Base-by-base conservation (phyloP, 148 eudicot species). In the Rhododendron kiyosumense region DNA sequence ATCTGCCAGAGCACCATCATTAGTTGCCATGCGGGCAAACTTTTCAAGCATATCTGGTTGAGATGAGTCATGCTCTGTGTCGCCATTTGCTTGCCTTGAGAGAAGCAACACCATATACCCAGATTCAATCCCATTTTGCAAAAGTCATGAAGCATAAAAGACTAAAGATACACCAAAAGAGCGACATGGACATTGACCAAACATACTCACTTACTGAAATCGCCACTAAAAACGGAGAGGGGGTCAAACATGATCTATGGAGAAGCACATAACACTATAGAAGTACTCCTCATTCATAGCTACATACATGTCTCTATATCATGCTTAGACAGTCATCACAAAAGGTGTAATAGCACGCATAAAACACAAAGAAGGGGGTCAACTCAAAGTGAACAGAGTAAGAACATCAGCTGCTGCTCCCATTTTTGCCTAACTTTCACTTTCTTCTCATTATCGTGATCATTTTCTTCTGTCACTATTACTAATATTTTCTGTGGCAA, bases 81-180 rank as follows among this genome's bases (percentile, higher is more conserved):
- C 92, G 88, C 91, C 88, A 54, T 90, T 92, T 86, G 94, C 98
- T 90, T 93, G 96, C 89, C 99, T 97, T 87, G 75, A 82, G 89
- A 88, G 84, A 81, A 32, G 69, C 34, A 65, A 84, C 26, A 83
- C n/a, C 46, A 75, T 17, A 38, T 67, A 74, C 20, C 79, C 81
- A 83, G 32, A 84, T 79, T 84, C 75, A 79, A 71, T 20, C 34
- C 86, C 57, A 43, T 28, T 48, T 30, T 34, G 0, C 41, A 36
- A 79, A 46, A 69, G 73, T 49, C 36, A 8, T 12, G 69, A 57
- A 22, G 63, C 18, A 80, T 57, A 73, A 11, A 54, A 78, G 48
- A 78, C 38, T 3, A 61, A 83, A 51, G 54, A n/a, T 32, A 48
- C 20, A 69, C 45, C 36, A 74, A 80, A 49, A 67, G 36, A 54